Base-by-base conservation (phyloP, 1,139 yeast genomes). In the Debaryomycetaceae sp. region DNA sequence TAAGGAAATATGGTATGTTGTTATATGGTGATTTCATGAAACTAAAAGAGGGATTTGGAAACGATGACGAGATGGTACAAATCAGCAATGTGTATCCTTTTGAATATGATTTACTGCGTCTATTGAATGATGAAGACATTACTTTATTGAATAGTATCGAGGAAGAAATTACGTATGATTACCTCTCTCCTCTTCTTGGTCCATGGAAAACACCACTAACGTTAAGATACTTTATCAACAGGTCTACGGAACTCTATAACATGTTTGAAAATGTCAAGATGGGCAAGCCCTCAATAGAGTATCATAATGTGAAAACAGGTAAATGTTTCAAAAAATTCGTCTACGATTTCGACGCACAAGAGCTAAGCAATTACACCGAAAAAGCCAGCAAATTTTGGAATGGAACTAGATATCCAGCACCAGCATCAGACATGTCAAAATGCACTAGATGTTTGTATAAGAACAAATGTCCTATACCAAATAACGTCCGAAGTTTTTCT, bases 371-470 rank as follows among this genome's bases (percentile, higher is more conserved):
- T 5, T 60, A 67, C 9, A 53, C 73, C 2, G 36, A 46, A 0
- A 46, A 56, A 7, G 67, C 81, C 4, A 47, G 74, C 36, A 49
- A 53, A 13, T 76, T 79, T 46, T 82, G 87, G 87, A 63, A 65
- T 47, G 87, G 87, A 0, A 47, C 57, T 17, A 58, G 81, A 32
- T 51, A 52, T 4, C 83, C 87, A 0, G 45, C 46, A 5, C 66
- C 63, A 13, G 70, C 74, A 0, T 41, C 51, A 33, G 60, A 70
- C 58, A 13, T 67, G 46, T 47, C 51, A n/a, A 63, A 57, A 40
- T 81, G 88, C 55, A 64, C 60, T n/a, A 60, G 58, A 40, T 83
- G 89, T 59, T 80, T 74, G 15, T 81, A 75, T 52, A 61, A 61
- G 31, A 39, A 52, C 5, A 55, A 55, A 34, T 72, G 78, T 45